Percentiles rank a stretch among this genome's conserved stretches.
Evolutionary conservation across 2,329 filamentous ascomycete genomes (phyloP).

Genomic region (Aurifilum marmelostoma): DNA sequence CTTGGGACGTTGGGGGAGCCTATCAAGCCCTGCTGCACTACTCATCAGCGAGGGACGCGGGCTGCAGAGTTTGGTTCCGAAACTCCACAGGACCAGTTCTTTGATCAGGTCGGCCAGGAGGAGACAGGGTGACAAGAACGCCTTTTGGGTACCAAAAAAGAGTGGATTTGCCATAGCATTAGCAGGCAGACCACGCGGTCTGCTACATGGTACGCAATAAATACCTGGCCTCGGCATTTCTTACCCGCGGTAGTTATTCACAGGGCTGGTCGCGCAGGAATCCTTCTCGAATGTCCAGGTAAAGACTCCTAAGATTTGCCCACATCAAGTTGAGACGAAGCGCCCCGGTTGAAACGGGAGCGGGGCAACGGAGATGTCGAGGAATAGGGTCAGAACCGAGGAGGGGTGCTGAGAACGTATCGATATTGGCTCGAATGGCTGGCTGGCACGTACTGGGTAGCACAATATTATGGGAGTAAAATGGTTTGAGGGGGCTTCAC

Average conservation of each 20-base stretch:
- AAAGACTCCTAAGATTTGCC: slow-evolving; percentile 17
- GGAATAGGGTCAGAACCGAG: not conserved
- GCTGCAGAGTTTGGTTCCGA: slow-evolving; percentile 7
- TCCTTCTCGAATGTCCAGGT: slow-evolving; percentile 9
- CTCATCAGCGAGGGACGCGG: slow-evolving; percentile 5
- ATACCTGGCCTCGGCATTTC: no score
- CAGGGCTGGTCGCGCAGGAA: slow-evolving; percentile 2
- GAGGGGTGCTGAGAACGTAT: not conserved
- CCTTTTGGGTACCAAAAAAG: not conserved
- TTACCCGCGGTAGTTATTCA: slow-evolving; percentile 1
- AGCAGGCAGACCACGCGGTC: not conserved
- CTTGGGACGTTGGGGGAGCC: not conserved
- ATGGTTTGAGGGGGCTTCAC: not conserved
- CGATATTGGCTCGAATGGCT: not conserved
- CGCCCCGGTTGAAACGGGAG: slow-evolving; percentile 23
- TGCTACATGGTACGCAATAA: not conserved
- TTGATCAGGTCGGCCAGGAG: not conserved
- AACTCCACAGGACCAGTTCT: not conserved
- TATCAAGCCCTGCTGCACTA: slow-evolving; percentile 11
- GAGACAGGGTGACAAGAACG: not conserved
- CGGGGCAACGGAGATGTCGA: slow-evolving; percentile 9
- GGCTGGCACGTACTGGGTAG: not conserved
- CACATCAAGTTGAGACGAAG: slow-evolving; percentile 28
- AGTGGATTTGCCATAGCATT: not conserved
- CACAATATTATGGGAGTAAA: not conserved